A percentile compares a stretch with the other conserved stretches of the same genome.
phyloP scores from a whole-genome alignment of 2,329 filamentous ascomycete species.

The Byssochlamys sp. region DNA sequence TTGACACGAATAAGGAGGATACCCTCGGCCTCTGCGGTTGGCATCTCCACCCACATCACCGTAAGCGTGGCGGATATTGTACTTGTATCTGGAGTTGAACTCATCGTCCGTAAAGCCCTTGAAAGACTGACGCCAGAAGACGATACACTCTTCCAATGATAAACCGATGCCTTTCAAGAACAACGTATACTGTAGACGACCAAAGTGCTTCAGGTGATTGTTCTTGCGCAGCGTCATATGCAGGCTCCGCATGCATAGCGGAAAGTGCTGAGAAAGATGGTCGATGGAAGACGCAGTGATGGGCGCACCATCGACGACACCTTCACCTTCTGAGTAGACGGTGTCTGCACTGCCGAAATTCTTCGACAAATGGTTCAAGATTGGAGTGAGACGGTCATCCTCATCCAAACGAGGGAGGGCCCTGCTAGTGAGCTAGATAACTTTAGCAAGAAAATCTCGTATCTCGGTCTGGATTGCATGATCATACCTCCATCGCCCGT shows the following conservation, averaged over 20 bases:
- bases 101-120: conserved; percentile 80
- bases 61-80: conserved; percentile 91
- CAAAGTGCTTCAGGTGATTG: conserved; percentile 84
- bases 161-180: conserved; percentile 95
- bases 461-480: background rate
- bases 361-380: conserved; percentile 75
- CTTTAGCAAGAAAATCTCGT: background rate
- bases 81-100: conserved; percentile 95
- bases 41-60: conserved; percentile 89
- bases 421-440: conserved; percentile 65
- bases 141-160: conserved; percentile 76
- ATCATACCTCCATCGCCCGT: conserved; percentile 63
- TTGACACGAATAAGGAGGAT: conserved; percentile 86
- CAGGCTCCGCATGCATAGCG: conserved; percentile 86
- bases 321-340: conserved; percentile 59
- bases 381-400: conserved; percentile 76
- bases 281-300: conserved; percentile 75
- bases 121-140: conserved; percentile 86
- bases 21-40: conserved; percentile 76
- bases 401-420: conserved; percentile 87
- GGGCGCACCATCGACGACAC: conserved; percentile 57
- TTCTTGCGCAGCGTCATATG: conserved; percentile 79
- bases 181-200: conserved; percentile 84
- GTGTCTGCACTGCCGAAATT: conserved; percentile 90
- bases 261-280: conserved; percentile 68